phyloP scores from a whole-genome alignment of 2,329 filamentous ascomycete species.

The Pseudogymnoascus sp. region DNA sequence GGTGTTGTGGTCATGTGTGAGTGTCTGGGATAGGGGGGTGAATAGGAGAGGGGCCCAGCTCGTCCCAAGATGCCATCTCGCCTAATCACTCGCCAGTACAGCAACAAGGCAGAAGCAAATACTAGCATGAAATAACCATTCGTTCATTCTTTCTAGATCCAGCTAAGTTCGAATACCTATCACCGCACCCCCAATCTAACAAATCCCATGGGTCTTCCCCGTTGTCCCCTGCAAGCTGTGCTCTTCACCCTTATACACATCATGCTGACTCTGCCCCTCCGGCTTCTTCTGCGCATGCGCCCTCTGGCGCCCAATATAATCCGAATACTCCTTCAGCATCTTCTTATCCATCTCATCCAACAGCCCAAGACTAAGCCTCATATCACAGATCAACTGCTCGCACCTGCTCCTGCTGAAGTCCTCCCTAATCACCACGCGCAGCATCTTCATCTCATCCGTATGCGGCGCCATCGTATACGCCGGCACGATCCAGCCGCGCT shows the following conservation, averaged over 20 bases:
- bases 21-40: neutral
- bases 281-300: neutral
- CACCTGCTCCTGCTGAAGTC: constrained; percentile 80
- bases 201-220: constrained; percentile 83
- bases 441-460: constrained; percentile 75
- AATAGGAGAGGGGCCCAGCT: neutral
- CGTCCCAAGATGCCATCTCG: neutral
- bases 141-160: neutral
- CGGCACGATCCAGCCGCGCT: constrained; percentile 85
- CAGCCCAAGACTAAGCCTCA: constrained; percentile 65
- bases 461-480: constrained; percentile 96
- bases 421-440: constrained; percentile 85
- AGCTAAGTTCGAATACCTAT: neutral
- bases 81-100: neutral
- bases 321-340: constrained; percentile 58
- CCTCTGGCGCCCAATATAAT: constrained; percentile 44
- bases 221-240: constrained; percentile 85
- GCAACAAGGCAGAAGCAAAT: neutral
- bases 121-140: no score
- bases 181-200: constrained; percentile 36
- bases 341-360: constrained; percentile 67
- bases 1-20: neutral
- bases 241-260: constrained; percentile 58
- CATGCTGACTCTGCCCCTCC: constrained; percentile 23
- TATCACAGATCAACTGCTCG: constrained; percentile 67